Percentiles rank a stretch among this genome's conserved stretches.
These are phyloP conservation scores for Colletotrichum sojae DNA, from an alignment of 2,329 filamentous ascomycete genomes.

Conservation along the genomic window DNA sequence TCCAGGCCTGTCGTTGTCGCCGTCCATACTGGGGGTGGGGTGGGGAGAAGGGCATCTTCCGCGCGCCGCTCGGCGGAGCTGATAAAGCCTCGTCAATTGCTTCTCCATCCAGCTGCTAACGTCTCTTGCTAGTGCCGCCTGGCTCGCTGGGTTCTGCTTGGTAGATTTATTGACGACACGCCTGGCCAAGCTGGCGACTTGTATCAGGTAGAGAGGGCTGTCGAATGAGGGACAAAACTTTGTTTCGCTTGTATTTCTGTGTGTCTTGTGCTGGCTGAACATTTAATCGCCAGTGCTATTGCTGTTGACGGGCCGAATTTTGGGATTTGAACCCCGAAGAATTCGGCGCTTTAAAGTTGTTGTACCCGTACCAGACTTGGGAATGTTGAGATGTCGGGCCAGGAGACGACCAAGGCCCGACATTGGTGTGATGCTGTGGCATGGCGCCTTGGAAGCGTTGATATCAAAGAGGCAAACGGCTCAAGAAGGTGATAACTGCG, in stretches of 20 bases:
- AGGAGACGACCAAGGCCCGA: constrained; percentile 13
- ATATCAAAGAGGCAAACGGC: too few species aligned
- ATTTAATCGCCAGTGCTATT: not conserved
- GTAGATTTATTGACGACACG: constrained; percentile 5
- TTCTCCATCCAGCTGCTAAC: not conserved
- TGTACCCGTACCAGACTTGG: not conserved
- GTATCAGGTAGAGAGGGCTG: constrained; percentile 29
- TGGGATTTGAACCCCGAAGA: constrained; percentile 15
- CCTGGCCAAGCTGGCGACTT: constrained; percentile 28
- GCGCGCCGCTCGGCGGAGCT: constrained; percentile 6
- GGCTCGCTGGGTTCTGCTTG: constrained; percentile 32
- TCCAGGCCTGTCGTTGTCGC: not conserved
- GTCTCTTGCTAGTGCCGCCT: constrained; percentile 4
- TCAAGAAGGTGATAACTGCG: too few species aligned
- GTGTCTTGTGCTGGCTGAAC: not conserved
- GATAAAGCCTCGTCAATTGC: not conserved
- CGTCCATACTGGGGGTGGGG: not conserved
- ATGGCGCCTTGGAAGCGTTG: not conserved
- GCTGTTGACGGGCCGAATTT: constrained; percentile 10
- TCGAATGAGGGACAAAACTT: constrained; percentile 19
- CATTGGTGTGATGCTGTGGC: constrained; percentile 1
- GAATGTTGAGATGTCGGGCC: not conserved
- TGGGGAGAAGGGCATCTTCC: not conserved
- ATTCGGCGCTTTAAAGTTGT: constrained; percentile 12
- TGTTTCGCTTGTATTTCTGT: constrained; percentile 27